A percentile compares a stretch with the other conserved stretches of the same genome.
Evolutionary conservation across 2,329 filamentous ascomycete species (phyloP).

Genomic region (Triangularia setosa): DNA sequence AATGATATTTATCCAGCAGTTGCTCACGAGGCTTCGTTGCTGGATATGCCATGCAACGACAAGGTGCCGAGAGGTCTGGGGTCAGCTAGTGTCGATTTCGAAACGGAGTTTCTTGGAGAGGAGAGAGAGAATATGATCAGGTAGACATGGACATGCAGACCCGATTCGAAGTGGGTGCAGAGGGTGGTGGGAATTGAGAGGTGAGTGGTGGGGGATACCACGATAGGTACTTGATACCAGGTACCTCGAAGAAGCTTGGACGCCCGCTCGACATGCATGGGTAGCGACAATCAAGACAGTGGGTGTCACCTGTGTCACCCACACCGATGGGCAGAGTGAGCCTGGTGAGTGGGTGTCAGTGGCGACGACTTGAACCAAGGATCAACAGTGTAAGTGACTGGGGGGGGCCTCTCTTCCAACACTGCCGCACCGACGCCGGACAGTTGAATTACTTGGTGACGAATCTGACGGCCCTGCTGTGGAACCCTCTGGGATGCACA

Average conservation of each 20-base stretch:
- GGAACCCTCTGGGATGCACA: slow-evolving; percentile 15
- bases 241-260: slow-evolving; percentile 6
- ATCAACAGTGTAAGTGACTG: slow-evolving; percentile 23
- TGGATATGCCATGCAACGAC: slow-evolving; percentile 7
- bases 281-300: slow-evolving; percentile 12
- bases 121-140: slow-evolving; percentile 3
- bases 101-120: slow-evolving; percentile 11
- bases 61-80: slow-evolving; percentile 6
- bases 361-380: slow-evolving; percentile 22
- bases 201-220: not conserved
- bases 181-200: slow-evolving; percentile 6
- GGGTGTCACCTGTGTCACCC: slow-evolving; percentile 11
- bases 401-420: no score
- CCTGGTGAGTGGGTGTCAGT: slow-evolving; percentile 14
- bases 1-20: slow-evolving; percentile 29
- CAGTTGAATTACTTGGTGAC: slow-evolving; percentile 21
- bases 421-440: slow-evolving; percentile 23
- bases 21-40: slow-evolving; percentile 23
- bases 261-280: no score
- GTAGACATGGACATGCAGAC: slow-evolving; percentile 20
- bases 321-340: slow-evolving; percentile 16
- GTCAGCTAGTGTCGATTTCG: slow-evolving; percentile 11
- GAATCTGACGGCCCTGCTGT: slow-evolving; percentile 19
- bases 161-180: slow-evolving; percentile 16
- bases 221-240: slow-evolving; percentile 5